Evolutionary conservation across 164 flowering plant species (phyloP).

Genomic region (Umbilicus rupestris): DNA sequence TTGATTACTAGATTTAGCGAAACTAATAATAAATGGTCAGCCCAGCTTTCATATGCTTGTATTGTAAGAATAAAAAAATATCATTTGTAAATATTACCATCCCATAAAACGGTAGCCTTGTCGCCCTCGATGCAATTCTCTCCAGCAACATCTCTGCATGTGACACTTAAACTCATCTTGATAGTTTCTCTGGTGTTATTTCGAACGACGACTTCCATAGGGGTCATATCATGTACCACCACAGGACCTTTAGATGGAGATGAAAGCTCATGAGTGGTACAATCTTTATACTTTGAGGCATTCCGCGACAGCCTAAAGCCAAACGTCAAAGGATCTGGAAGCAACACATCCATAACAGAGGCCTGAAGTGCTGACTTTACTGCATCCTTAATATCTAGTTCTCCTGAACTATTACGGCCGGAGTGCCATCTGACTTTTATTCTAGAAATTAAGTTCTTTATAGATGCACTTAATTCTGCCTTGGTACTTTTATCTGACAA

Average conservation of each 20-base stretch:
- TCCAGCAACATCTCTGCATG: constrained; percentile 96
- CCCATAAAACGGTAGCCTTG: constrained; percentile 83
- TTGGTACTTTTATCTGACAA: constrained; percentile 64
- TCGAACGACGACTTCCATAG: constrained; percentile 89
- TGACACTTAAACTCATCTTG: constrained; percentile 62
- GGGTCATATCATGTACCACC: constrained; percentile 73
- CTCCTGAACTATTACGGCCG: constrained; percentile 89
- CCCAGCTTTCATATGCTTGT: not conserved
- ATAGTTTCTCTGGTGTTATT: constrained; percentile 83
- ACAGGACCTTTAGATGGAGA: constrained; percentile 35
- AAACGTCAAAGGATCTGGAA: constrained; percentile 93
- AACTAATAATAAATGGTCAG: not conserved
- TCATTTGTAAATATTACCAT: constrained; percentile 38
- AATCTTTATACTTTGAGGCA: not conserved
- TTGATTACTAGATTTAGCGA: not conserved
- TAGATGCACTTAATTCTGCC: constrained; percentile 83
- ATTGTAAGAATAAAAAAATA: not conserved
- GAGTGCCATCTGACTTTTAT: constrained; percentile 95
- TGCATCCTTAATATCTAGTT: constrained; percentile 83
- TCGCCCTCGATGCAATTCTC: constrained; percentile 77
- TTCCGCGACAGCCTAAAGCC: constrained; percentile 66
- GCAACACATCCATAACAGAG: constrained; percentile 83
- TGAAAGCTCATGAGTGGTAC: constrained; percentile 9
- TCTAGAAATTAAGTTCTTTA: constrained; percentile 73
- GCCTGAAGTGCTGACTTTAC: constrained; percentile 85